Conservation (phyloP, 2,329 filamentous ascomycete species). For the Aspergillus sp. region DNA sequence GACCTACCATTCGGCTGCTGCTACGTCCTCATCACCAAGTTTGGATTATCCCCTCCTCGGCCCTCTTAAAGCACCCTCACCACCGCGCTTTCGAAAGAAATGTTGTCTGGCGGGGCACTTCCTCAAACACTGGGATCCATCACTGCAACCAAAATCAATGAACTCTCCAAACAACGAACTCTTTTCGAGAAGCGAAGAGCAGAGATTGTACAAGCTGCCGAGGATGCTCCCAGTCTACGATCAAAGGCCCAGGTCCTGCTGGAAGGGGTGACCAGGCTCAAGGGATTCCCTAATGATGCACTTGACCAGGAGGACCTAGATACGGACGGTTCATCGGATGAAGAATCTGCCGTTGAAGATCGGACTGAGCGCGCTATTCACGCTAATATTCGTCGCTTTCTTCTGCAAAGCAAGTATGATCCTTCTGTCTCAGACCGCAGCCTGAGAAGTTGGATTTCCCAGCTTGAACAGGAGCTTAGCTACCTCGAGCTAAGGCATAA, state of each 20-base stretch:
- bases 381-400: conserved; percentile 53
- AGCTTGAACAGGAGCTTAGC: conserved; percentile 51
- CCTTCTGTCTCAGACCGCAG: conserved; percentile 53
- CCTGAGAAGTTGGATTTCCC: conserved; percentile 51
- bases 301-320: conserved; percentile 39
- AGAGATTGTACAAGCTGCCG: conserved; percentile 41
- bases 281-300: conserved; percentile 39
- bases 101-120: conserved; percentile 42
- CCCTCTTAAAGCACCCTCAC: background rate
- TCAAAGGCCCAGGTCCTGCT: conserved; percentile 38
- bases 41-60: background rate
- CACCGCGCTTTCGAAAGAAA: conserved; percentile 13
- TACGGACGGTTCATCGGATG: conserved; percentile 16
- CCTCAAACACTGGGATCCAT: conserved; percentile 59
- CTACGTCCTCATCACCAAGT: background rate
- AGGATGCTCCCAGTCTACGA: conserved; percentile 30
- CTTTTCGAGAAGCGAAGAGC: conserved; percentile 53
- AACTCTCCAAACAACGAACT: conserved; percentile 55
- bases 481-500: conserved; percentile 58
- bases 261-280: conserved; percentile 41
- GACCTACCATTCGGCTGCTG: background rate
- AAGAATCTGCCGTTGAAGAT: conserved; percentile 17
- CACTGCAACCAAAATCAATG: conserved; percentile 59
- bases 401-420: conserved; percentile 58
- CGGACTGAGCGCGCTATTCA: conserved; percentile 30